Evolutionary conservation across 441 rosid species (phyloP), one percentile per base, ranked within the genome.

Genomic region (Macaranga tanarius): DNA sequence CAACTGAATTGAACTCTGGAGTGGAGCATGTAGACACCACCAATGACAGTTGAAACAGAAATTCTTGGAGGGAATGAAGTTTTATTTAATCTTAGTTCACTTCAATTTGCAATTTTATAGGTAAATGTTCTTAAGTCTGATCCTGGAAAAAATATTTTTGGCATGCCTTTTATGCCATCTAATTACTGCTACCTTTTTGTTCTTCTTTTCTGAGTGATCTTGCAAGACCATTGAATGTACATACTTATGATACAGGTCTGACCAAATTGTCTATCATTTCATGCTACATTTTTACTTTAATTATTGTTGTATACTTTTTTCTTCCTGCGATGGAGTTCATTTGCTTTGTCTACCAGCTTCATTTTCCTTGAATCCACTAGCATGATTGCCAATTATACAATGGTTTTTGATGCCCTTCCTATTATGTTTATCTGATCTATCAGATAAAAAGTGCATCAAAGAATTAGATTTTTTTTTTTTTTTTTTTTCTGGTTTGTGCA

Each of bases 1-100:
- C 86, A 59, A 62, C 75, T 22, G 83, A 81, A 62, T 71, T 70
- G 73, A 54, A 75, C 57, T 54, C 77, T 58, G 62, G n/a, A 65
- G 73, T 38, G 28, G 84, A 85, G 81, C 77, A 71, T 67, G 75
- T 38, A 40, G 76, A 65, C 19, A 47, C 47, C 38, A 50, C 69
- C 60, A 58, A 42, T 25, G 56, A 65, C 19, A 67, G 44, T 19
- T 64, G 69, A 61, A 65, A 48, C 65, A 64, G 67, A 75, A 70
- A 69, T 51, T 57, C 67, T 62, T 48, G 40, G 45, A 9, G 65
- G 67, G 51, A 51, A 20, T 22, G 67, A 17, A 61, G 61, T 73
- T 75, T 11, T 11, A 11, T 48, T 48, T 13, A 4, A 10, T 67
- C 50, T 68, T 65, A 58, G 31, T 69, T 65, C 66, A 22, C 75